Evolutionary conservation across 495 filamentous ascomycete genomes (phyloP).

Genomic region (Symbiotaphrina buchneri): DNA sequence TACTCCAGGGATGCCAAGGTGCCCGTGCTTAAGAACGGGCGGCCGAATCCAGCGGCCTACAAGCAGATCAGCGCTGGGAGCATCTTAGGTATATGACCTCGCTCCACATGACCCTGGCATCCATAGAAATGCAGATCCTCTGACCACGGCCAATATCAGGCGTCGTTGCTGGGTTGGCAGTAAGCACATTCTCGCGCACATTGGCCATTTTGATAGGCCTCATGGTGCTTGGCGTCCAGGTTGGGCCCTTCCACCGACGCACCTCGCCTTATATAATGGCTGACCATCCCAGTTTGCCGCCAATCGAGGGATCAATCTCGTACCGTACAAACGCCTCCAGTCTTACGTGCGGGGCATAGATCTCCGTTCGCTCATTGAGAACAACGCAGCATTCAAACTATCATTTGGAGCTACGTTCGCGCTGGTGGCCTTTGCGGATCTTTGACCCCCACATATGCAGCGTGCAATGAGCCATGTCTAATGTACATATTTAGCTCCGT

Average conservation of each 20-base stretch:
- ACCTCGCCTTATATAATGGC: not conserved
- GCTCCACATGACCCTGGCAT: not conserved
- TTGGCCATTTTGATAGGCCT: slow-evolving; percentile 4
- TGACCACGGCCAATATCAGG: slow-evolving; percentile 1
- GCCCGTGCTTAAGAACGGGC: slow-evolving; percentile 7
- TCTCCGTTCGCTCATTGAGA: slow-evolving; percentile 1
- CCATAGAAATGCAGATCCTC: not conserved
- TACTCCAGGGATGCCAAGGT: slow-evolving; percentile 10
- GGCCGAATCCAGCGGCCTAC: slow-evolving; percentile 8
- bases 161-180: slow-evolving; percentile 5
- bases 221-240: slow-evolving; percentile 4
- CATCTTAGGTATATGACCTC: slow-evolving; percentile 9
- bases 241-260: slow-evolving; percentile 1
- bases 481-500: no score
- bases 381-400: slow-evolving; percentile 4
- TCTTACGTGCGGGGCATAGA: slow-evolving; percentile 3
- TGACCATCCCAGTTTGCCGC: slow-evolving; percentile 3
- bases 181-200: slow-evolving; percentile 4
- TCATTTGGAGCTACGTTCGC: slow-evolving; percentile 6
- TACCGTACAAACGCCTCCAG: slow-evolving; percentile 4
- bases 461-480: no score
- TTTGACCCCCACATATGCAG: no score
- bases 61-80: slow-evolving; percentile 13
- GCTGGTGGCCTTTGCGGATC: slow-evolving; percentile 4
- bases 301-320: slow-evolving; percentile 4